These are phyloP conservation scores for Cordyceps tenuipes DNA, from an alignment of 2,329 filamentous ascomycete genomes.

Conservation along the genomic window DNA sequence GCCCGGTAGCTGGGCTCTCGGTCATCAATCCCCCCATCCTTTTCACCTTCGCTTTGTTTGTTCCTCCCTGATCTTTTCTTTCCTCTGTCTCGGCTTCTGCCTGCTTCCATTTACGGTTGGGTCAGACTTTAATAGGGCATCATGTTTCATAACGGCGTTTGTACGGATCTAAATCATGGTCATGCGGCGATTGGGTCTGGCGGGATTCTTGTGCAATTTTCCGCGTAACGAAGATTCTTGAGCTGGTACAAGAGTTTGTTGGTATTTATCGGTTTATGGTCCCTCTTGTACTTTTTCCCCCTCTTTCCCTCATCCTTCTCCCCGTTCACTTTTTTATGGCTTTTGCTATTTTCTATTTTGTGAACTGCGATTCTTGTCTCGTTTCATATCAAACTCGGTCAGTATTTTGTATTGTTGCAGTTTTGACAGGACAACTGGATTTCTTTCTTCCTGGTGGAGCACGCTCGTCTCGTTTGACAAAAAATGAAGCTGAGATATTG, in stretches of 20 bases:
- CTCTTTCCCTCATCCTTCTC: not conserved
- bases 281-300: constrained; percentile 9
- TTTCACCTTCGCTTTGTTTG: not conserved
- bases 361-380: not conserved
- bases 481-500: not conserved
- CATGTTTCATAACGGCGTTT: constrained; percentile 30
- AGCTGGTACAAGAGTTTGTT: constrained; percentile 12
- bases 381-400: not conserved
- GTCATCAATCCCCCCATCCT: constrained; percentile 5
- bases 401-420: constrained; percentile 3
- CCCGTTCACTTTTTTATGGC: not conserved
- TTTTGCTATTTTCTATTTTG: not conserved
- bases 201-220: constrained; percentile 20
- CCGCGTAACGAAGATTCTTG: constrained; percentile 13
- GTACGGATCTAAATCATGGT: constrained; percentile 32
- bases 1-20: constrained; percentile 4
- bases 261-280: constrained; percentile 16
- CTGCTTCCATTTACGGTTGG: constrained; percentile 22
- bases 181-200: constrained; percentile 30
- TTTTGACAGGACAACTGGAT: constrained; percentile 1
- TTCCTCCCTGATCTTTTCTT: not conserved
- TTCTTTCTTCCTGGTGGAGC: constrained; percentile 10
- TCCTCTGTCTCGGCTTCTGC: constrained; percentile 12
- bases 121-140: constrained; percentile 31
- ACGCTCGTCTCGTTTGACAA: not conserved